Conservation (phyloP, 257 asterid species). For the Salvia splendens region DNA sequence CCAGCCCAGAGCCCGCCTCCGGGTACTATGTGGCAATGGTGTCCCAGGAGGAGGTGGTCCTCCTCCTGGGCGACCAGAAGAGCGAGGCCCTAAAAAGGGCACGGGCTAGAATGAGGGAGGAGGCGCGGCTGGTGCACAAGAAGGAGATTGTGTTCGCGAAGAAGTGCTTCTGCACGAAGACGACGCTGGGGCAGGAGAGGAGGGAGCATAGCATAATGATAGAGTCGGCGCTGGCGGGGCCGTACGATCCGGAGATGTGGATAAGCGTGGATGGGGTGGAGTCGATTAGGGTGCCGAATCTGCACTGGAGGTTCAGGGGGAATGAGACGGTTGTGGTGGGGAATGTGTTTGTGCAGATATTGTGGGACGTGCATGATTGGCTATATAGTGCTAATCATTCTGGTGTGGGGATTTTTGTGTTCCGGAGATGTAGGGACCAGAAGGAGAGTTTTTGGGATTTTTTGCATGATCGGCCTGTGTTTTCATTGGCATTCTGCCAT, state of each 20-base stretch:
- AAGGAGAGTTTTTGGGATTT: conserved; percentile 26
- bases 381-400: conserved; percentile 42
- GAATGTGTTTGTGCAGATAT: conserved; percentile 53
- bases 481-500: conserved; percentile 58
- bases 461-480: conserved; percentile 26
- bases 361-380: conserved; percentile 97
- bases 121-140: conserved; percentile 59
- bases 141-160: conserved; percentile 72
- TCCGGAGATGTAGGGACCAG: conserved; percentile 44
- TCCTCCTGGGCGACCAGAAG: conserved; percentile 71
- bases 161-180: conserved; percentile 71
- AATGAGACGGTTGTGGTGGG: conserved; percentile 70
- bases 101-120: conserved; percentile 46
- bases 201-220: conserved; percentile 67
- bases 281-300: conserved; percentile 56
- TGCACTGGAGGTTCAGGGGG: conserved; percentile 94
- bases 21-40: conserved; percentile 80
- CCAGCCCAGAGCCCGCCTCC: conserved; percentile 64
- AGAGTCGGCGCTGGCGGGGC: conserved; percentile 50
- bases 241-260: conserved; percentile 80
- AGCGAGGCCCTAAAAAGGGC: conserved; percentile 70
- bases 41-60: conserved; percentile 49
- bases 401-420: conserved; percentile 67
- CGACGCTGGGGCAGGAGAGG: conserved; percentile 58
- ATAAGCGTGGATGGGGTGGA: conserved; percentile 75